These are phyloP conservation scores for Quercus variabilis DNA, from an alignment of 306 rosid species.

Conservation along the genomic window DNA sequence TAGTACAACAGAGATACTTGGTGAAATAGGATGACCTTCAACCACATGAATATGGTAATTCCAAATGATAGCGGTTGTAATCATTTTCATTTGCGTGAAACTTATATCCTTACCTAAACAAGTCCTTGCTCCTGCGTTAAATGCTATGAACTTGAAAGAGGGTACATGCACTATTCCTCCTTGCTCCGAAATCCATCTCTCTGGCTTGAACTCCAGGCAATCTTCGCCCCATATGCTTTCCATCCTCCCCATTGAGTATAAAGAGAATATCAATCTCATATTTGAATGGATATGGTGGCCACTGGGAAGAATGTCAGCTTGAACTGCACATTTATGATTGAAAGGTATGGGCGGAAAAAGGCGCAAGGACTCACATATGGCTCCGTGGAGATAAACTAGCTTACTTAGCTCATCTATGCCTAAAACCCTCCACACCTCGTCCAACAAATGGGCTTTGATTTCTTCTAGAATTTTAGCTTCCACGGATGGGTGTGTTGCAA, in stretches of 20 bases:
- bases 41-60: constrained; percentile 2
- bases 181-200: too few relatives aligned
- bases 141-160: too few relatives aligned
- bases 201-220: too few relatives aligned
- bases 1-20: constrained; percentile 33
- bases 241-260: neutral
- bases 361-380: constrained; percentile 28
- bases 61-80: too few relatives aligned
- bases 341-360: constrained; percentile 31
- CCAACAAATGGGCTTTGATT: neutral
- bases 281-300: constrained; percentile 21
- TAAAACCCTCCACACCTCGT: neutral
- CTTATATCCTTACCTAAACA: too few relatives aligned
- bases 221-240: too few relatives aligned
- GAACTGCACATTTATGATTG: constrained; percentile 6
- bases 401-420: constrained; percentile 12
- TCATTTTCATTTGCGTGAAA: too few relatives aligned
- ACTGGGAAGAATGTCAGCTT: constrained; percentile 26
- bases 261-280: neutral
- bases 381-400: neutral
- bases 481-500: constrained; percentile 5
- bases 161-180: too few relatives aligned
- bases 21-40: constrained; percentile 14
- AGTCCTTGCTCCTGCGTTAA: too few relatives aligned
- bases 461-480: constrained; percentile 27